Percentiles rank a stretch among this genome's conserved stretches.
phyloP scores from a whole-genome alignment of 306 rosid species.

The Oxytropis ochrocephala region DNA sequence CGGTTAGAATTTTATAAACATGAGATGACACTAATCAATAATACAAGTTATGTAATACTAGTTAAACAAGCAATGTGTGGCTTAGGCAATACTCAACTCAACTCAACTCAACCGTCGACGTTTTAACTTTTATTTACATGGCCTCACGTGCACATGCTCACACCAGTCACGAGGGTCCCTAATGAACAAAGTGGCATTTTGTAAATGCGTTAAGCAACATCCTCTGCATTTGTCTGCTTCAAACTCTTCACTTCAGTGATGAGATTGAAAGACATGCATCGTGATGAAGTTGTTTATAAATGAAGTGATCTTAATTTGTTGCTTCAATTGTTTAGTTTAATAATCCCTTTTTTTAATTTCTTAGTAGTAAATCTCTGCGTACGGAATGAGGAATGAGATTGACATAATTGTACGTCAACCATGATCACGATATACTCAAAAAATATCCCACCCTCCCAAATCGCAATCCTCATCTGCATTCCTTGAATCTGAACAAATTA shows the following conservation, averaged over 20 bases:
- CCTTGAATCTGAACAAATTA: slow-evolving; percentile 19
- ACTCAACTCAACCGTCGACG: slow-evolving; percentile 19
- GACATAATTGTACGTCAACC: slow-evolving; percentile 43
- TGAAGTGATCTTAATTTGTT: slow-evolving; percentile 29
- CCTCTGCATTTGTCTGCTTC: slow-evolving; percentile 31
- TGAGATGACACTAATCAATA: neutral
- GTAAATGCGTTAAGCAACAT: slow-evolving; percentile 53
- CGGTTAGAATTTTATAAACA: neutral
- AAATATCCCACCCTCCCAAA: slow-evolving; percentile 15
- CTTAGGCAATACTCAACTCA: slow-evolving; percentile 30
- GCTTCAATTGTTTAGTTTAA: slow-evolving; percentile 28
- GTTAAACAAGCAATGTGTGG: slow-evolving; percentile 25
- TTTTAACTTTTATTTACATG: slow-evolving; percentile 22
- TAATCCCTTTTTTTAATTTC: neutral
- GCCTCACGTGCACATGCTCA: slow-evolving; percentile 31
- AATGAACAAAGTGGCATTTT: slow-evolving; percentile 31
- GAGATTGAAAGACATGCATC: slow-evolving; percentile 6
- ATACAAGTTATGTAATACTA: slow-evolving; percentile 6
- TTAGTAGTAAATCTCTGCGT: slow-evolving; percentile 25
- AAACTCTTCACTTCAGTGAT: neutral
- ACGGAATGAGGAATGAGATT: slow-evolving; percentile 42
- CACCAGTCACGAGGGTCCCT: slow-evolving; percentile 39
- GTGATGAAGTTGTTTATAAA: slow-evolving; percentile 30
- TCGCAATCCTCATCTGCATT: neutral
- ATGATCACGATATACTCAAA: slow-evolving; percentile 2